phyloP scores from a whole-genome alignment of 2,329 filamentous ascomycete genomes.

The Ophidiomyces ophidiicola region DNA sequence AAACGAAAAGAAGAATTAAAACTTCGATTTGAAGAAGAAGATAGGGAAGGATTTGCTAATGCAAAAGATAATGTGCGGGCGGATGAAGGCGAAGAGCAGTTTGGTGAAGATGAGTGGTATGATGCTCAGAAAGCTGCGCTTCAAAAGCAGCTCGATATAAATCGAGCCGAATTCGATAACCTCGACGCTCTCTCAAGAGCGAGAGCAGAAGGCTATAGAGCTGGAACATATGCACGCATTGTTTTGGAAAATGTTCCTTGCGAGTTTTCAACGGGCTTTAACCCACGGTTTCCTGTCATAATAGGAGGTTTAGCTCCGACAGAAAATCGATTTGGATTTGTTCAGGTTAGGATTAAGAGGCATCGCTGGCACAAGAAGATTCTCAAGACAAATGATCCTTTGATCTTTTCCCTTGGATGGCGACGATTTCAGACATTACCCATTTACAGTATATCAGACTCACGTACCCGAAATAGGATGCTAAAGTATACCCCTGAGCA shows the following conservation, averaged over 20 bases:
- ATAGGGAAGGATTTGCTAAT: constrained; percentile 76
- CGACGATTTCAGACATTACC: constrained; percentile 83
- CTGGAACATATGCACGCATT: constrained; percentile 85
- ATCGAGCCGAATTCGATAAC: constrained; percentile 79
- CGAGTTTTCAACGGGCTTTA: constrained; percentile 77
- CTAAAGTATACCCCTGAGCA: constrained; percentile 98
- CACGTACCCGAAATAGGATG: constrained; percentile 87
- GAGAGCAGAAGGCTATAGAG: constrained; percentile 77
- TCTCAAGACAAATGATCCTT: constrained; percentile 90
- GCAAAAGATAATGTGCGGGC: constrained; percentile 75
- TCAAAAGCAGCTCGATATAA: constrained; percentile 93
- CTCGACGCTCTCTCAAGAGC: constrained; percentile 74
- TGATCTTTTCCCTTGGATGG: constrained; percentile 96
- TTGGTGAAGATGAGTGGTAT: constrained; percentile 98
- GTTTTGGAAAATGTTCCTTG: constrained; percentile 79
- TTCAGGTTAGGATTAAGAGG: constrained; percentile 91
- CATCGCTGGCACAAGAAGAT: constrained; percentile 99
- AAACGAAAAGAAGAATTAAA: constrained; percentile 88
- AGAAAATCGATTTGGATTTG: constrained; percentile 88
- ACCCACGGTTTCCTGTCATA: constrained; percentile 69
- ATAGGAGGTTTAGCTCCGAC: constrained; percentile 86
- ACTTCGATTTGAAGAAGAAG: constrained; percentile 90
- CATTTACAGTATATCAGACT: constrained; percentile 91
- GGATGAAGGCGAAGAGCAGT: constrained; percentile 61
- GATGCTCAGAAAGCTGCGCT: constrained; percentile 89